These are phyloP conservation scores for Platanus orientalis DNA, from an alignment of 164 flowering plant species.

Conservation along the genomic window DNA sequence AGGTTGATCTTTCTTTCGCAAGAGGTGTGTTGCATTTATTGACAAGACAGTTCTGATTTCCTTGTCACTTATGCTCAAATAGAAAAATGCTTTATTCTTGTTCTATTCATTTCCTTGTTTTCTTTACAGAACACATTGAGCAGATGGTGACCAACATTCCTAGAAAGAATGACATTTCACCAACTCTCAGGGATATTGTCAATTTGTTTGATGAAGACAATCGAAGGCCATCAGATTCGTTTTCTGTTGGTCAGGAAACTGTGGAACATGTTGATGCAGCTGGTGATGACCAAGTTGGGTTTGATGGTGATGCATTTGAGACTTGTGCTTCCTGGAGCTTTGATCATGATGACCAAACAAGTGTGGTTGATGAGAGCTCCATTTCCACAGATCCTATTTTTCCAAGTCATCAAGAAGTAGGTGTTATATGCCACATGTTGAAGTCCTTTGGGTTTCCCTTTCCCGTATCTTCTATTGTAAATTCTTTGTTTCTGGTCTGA, in stretches of 20 bases:
- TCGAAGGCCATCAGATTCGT: slow-evolving; percentile 42
- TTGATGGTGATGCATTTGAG: slow-evolving; percentile 34
- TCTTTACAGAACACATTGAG: slow-evolving; percentile 54
- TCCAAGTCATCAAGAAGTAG: slow-evolving; percentile 51
- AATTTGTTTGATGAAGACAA: slow-evolving; percentile 65
- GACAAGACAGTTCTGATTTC: background rate
- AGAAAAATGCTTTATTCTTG: slow-evolving; percentile 1
- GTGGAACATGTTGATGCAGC: slow-evolving; percentile 26
- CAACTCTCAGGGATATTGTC: slow-evolving; percentile 60
- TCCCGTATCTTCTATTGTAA: background rate
- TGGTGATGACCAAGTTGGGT: slow-evolving; percentile 13
- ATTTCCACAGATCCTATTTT: slow-evolving; percentile 32
- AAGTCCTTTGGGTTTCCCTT: background rate
- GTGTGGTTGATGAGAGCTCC: slow-evolving; percentile 39
- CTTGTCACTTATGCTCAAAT: background rate
- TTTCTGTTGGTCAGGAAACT: slow-evolving; percentile 24
- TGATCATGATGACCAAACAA: slow-evolving; percentile 60
- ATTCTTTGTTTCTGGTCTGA: background rate
- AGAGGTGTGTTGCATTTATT: slow-evolving; percentile 45
- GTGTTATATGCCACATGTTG: background rate
- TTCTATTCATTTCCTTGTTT: slow-evolving; percentile 10
- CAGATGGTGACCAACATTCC: slow-evolving; percentile 60
- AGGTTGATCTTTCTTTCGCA: slow-evolving; percentile 75
- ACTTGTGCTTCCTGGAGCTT: slow-evolving; percentile 31
- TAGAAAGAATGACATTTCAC: slow-evolving; percentile 62